Conservation (phyloP, 2,329 filamentous ascomycete genomes). For the Pseudogymnoascus sp. region DNA sequence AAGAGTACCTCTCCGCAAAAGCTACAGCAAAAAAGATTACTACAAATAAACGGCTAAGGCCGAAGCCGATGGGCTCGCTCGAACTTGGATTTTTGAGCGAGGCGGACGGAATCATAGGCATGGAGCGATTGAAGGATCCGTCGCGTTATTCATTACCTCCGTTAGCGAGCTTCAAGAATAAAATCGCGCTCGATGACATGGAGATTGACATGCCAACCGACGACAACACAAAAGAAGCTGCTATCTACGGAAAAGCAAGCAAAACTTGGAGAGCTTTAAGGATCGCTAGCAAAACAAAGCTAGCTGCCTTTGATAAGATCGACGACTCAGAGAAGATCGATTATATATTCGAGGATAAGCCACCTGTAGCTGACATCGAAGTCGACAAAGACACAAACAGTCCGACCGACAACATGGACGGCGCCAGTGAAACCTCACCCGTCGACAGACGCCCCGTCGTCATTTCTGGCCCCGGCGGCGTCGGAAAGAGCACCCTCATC, state of each 20-base stretch:
- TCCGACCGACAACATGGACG: background rate
- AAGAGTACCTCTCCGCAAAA: constrained; percentile 64
- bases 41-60: constrained; percentile 62
- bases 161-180: constrained; percentile 61
- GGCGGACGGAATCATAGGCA: constrained; percentile 49
- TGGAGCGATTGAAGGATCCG: constrained; percentile 63
- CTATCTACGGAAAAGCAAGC: constrained; percentile 69
- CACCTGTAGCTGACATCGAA: background rate
- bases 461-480: constrained; percentile 56
- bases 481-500: constrained; percentile 57
- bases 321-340: constrained; percentile 71
- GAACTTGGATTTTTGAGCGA: constrained; percentile 73
- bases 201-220: constrained; percentile 75
- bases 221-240: constrained; percentile 48
- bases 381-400: background rate
- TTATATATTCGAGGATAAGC: constrained; percentile 44
- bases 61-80: constrained; percentile 63
- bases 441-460: constrained; percentile 52
- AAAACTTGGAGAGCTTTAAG: constrained; percentile 87
- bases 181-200: constrained; percentile 73
- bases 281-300: constrained; percentile 65
- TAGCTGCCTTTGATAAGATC: constrained; percentile 78
- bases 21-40: constrained; percentile 58
- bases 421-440: constrained; percentile 30
- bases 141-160: constrained; percentile 62